Conservation (phyloP, 2,329 filamentous ascomycete genomes). For the Grosmannia penicillata region DNA sequence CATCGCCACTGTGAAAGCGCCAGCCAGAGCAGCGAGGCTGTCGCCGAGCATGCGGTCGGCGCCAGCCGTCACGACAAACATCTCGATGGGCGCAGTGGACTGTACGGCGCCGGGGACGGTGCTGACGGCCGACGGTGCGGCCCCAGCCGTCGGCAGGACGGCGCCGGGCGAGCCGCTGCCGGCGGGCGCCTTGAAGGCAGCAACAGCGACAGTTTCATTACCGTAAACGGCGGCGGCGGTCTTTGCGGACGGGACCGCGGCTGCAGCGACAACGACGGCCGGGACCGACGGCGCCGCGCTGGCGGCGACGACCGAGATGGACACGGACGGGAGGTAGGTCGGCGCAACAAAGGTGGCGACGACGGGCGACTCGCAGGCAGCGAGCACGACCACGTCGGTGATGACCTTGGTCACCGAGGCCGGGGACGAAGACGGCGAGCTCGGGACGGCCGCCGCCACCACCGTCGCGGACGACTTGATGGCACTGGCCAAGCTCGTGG, state of each 20-base stretch:
- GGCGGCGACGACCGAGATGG: not conserved
- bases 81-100: not conserved
- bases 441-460: not conserved
- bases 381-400: constrained; percentile 12
- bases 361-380: constrained; percentile 12
- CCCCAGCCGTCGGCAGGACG: too few relatives aligned
- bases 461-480: not conserved
- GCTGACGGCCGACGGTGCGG: not conserved
- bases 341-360: constrained; percentile 40
- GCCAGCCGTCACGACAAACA: constrained; percentile 3
- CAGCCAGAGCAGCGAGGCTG: constrained; percentile 1
- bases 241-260: not conserved
- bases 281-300: too few relatives aligned
- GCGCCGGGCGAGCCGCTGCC: not conserved
- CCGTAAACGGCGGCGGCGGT: not conserved
- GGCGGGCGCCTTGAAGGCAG: not conserved
- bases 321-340: constrained; percentile 21
- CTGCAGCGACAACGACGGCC: not conserved
- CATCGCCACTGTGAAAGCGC: constrained; percentile 1
- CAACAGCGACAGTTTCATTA: not conserved
- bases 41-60: constrained; percentile 1
- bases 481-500: not conserved
- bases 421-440: not conserved
- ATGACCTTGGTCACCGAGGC: constrained; percentile 6
- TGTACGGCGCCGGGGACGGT: not conserved